A percentile compares a stretch with the other conserved stretches of the same genome.
These are phyloP conservation scores for Xylaria bambusicola DNA, from an alignment of 495 filamentous ascomycete genomes.

Conservation along the genomic window DNA sequence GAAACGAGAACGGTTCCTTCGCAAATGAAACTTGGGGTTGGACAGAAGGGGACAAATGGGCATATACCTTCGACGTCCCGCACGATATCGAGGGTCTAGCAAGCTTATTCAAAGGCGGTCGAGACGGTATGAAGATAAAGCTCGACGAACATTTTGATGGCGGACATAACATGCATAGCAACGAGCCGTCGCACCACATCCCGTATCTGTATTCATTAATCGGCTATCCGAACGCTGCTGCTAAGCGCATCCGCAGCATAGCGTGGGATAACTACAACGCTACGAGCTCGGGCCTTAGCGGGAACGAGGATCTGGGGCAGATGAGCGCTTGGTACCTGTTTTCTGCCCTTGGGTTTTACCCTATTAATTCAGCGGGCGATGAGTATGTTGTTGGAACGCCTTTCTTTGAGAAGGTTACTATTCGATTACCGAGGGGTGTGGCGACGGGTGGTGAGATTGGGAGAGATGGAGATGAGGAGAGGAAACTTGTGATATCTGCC, in stretches of 20 bases:
- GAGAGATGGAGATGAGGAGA: conserved; percentile 3
- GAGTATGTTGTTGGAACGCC: conserved; percentile 34
- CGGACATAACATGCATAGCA: conserved; percentile 39
- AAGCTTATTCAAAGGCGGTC: conserved; percentile 27
- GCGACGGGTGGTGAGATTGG: conserved; percentile 23
- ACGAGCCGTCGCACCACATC: conserved; percentile 36
- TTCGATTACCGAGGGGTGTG: conserved; percentile 24
- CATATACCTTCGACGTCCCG: conserved; percentile 36
- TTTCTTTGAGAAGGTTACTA: conserved; percentile 32
- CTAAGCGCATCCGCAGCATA: conserved; percentile 26
- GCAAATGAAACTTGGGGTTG: conserved; percentile 34
- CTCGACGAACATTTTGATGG: conserved; percentile 35
- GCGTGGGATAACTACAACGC: conserved; percentile 35
- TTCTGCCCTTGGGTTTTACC: conserved; percentile 34
- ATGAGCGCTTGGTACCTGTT: conserved; percentile 41
- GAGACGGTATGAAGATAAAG: conserved; percentile 29
- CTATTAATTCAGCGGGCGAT: conserved; percentile 32
- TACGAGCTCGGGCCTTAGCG: conserved; percentile 33
- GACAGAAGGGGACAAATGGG: conserved; percentile 37
- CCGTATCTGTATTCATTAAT: conserved; percentile 36
- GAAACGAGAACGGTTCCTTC: conserved; percentile 34
- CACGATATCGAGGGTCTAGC: conserved; percentile 33
- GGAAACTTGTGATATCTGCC: conserved; percentile 29
- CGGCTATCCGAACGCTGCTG: conserved; percentile 27
- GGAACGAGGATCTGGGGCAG: conserved; percentile 36